A percentile compares a stretch with the other conserved stretches of the same genome.
Conservation (phyloP, 306 rosid genomes). For the Adenanthera pavonina region DNA sequence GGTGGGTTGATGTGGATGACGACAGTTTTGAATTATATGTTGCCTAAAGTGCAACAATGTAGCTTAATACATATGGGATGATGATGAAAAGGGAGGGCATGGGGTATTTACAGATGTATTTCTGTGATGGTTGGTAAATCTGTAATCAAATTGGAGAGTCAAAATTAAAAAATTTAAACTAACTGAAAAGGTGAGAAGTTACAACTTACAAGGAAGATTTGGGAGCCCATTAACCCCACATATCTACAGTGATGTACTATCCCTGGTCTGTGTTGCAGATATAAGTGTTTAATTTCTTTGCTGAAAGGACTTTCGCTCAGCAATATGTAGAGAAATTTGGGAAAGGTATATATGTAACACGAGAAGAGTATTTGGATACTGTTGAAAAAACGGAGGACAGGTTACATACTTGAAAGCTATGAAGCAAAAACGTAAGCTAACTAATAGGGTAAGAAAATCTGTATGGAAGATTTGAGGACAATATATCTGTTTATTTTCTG, state of each 20-base stretch:
- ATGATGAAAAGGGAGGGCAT: neutral
- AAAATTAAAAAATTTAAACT: neutral
- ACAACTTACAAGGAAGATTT: neutral
- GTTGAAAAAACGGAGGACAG: neutral
- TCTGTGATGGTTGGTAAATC: neutral
- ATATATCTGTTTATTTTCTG: neutral
- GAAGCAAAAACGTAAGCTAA: neutral
- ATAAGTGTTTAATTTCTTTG: neutral
- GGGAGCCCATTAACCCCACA: neutral
- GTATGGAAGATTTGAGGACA: neutral
- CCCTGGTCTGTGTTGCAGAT: neutral
- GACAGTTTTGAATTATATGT: neutral
- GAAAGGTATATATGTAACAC: neutral
- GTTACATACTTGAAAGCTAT: neutral
- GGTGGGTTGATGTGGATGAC: neutral
- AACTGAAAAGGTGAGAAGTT: neutral
- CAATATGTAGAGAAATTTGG: neutral
- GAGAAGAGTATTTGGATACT: neutral
- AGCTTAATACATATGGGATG: neutral
- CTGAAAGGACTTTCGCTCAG: neutral
- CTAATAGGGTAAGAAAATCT: neutral
- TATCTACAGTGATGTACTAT: neutral
- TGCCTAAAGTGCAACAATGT: neutral
- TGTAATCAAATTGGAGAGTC: neutral
- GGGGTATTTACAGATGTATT: neutral